Base-by-base conservation (phyloP, 73 alveolate species). In the Symbiodinium pilosum region DNA sequence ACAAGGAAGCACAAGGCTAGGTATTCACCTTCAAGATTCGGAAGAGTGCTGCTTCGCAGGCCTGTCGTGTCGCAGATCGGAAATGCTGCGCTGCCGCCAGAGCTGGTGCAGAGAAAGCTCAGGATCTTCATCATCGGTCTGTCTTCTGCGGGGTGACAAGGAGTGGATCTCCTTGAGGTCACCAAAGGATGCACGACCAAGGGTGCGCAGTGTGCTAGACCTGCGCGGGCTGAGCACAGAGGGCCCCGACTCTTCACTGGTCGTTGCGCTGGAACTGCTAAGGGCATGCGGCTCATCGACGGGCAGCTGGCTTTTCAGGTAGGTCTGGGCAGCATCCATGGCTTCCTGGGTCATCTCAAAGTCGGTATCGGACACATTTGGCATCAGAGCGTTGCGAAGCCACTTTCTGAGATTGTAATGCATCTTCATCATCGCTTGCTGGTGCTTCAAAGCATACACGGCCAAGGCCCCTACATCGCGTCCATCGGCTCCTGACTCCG, bases 31-130 rank as follows among this genome's bases (percentile, higher is more conserved):
- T n/a, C n/a, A n/a, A n/a, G n/a, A n/a, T n/a, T n/a, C n/a, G n/a
- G n/a, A n/a, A n/a, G n/a, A n/a, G n/a, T n/a, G n/a, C n/a, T n/a
- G n/a, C n/a, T n/a, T n/a, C n/a, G n/a, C n/a, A n/a, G n/a, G 94
- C 94, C 94, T 87, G 94, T 54, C 59, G 26, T 87, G 84, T 64
- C 54, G 42, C 41, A 87, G 12, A 42, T 87, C 94, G 14, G 94
- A 56, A 41, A 51, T n/a, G 43, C 94, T 54, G 34, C 94, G 56
- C 84, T 51, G 44, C 84, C 43, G 41, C 24, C 43, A 40, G 1
- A 51, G 64, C 7, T 20, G 32, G 41, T 8, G 14, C 42, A 32
- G 11, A n/a, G 85, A 30, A 0, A 21, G 44, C 85, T 30, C 44
- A n/a, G 42, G 43, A n/a, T 71, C 85, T 20, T 71, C 85, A 32